Conservation (phyloP, 441 rosid species). For the Syzygium malaccense region DNA sequence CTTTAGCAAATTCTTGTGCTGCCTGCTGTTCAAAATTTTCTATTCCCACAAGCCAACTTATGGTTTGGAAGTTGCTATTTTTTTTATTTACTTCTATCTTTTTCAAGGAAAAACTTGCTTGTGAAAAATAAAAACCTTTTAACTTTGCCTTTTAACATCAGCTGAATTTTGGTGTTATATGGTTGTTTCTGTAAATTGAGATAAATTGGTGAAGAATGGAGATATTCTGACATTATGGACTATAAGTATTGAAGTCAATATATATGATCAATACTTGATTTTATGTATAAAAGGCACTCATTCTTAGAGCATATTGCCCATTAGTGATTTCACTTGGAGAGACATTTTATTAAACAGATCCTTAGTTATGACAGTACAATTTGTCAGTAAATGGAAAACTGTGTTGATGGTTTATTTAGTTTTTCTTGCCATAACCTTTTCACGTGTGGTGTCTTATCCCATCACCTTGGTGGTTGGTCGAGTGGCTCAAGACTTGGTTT, state of each 20-base stretch:
- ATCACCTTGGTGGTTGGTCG: not conserved
- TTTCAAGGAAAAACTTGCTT: not conserved
- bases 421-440: not conserved
- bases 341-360: not conserved
- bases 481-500: not conserved
- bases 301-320: not conserved
- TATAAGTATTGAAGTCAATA: not conserved
- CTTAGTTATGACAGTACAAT: not conserved
- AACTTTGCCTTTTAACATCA: not conserved
- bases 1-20: not conserved
- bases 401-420: not conserved
- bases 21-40: not conserved
- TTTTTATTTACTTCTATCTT: not conserved
- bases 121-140: not conserved
- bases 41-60: not conserved
- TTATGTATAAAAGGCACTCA: not conserved
- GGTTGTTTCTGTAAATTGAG: not conserved
- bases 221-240: not conserved
- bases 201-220: not conserved
- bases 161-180: not conserved
- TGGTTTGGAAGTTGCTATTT: not conserved
- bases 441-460: not conserved
- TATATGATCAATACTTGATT: not conserved
- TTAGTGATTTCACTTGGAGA: not conserved
- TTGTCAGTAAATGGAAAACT: not conserved